phyloP scores from a whole-genome alignment of 2,329 filamentous ascomycete genomes.

The Leptographium lundbergii region DNA sequence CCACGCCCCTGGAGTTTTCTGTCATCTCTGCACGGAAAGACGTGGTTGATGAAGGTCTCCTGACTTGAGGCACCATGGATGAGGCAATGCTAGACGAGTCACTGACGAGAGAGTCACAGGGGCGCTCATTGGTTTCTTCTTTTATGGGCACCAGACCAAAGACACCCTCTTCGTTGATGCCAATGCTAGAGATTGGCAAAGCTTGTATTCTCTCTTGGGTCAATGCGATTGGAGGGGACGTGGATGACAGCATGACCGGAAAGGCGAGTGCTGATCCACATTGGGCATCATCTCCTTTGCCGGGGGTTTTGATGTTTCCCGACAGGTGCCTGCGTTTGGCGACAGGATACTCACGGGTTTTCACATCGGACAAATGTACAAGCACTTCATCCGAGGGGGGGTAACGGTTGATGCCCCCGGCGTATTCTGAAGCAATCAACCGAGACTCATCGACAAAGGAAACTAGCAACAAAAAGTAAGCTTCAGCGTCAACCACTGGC shows the following conservation, averaged over 20 bases:
- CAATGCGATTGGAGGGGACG: background rate
- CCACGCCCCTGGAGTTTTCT: conserved; percentile 13
- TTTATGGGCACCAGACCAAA: conserved; percentile 9
- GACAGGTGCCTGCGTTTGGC: background rate
- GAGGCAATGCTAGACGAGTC: conserved; percentile 27
- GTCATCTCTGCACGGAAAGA: conserved; percentile 10
- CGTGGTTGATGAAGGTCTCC: conserved; percentile 19
- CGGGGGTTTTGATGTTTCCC: background rate
- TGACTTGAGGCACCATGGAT: conserved; percentile 22
- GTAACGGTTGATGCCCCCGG: conserved; percentile 65
- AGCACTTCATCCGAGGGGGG: conserved; percentile 34
- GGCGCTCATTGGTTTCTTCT: conserved; percentile 14
- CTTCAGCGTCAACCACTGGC: background rate
- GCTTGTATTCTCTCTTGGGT: background rate
- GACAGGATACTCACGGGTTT: background rate
- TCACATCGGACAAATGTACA: conserved; percentile 16
- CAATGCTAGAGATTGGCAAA: background rate
- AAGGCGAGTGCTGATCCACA: background rate
- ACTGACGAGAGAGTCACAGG: conserved; percentile 20
- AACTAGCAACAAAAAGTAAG: conserved; percentile 29
- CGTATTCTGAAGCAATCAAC: conserved; percentile 81
- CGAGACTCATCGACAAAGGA: conserved; percentile 82
- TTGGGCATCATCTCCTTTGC: background rate
- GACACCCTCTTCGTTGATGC: background rate
- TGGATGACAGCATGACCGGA: background rate